Conservation (phyloP, 805 yeast species). For the Limtongia smithiae region DNA sequence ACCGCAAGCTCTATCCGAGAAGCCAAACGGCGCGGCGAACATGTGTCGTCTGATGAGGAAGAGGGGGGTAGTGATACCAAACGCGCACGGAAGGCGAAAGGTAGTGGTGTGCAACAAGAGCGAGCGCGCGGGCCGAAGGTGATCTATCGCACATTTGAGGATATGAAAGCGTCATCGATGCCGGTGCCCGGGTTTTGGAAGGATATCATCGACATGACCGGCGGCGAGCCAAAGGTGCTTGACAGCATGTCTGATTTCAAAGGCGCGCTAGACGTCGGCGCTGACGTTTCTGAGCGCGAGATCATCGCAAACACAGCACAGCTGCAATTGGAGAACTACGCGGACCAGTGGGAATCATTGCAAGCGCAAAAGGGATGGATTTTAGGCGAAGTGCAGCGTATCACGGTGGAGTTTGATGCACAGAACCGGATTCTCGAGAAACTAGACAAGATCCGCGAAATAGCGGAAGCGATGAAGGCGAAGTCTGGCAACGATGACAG, state of each 20-base stretch:
- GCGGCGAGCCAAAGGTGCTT: conserved; percentile 19
- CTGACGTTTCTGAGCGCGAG: conserved; percentile 8
- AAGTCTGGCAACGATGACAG: neutral
- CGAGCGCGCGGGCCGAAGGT: conserved; percentile 24
- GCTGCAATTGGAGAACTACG: conserved; percentile 23
- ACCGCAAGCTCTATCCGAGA: conserved; percentile 31
- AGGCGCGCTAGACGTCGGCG: neutral
- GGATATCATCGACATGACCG: conserved; percentile 32
- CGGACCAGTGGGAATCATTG: conserved; percentile 28
- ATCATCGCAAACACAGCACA: conserved; percentile 25
- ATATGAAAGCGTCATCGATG: conserved; percentile 34
- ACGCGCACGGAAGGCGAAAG: conserved; percentile 17
- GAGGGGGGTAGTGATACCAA: conserved; percentile 27
- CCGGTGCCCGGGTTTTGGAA: conserved; percentile 33
- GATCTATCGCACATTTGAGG: conserved; percentile 33
- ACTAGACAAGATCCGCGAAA: conserved; percentile 9
- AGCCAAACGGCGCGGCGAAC: conserved; percentile 27
- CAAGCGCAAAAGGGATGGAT: conserved; percentile 21
- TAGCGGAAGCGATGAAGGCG: conserved; percentile 2
- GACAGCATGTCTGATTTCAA: conserved; percentile 20
- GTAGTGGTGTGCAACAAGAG: conserved; percentile 17
- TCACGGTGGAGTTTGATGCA: conserved; percentile 14
- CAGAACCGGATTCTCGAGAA: conserved; percentile 21
- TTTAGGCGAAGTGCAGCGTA: conserved; percentile 10
- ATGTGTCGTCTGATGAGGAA: conserved; percentile 20